Base-by-base conservation (phyloP, 495 filamentous ascomycete genomes). In the Hypomontagnella monticulosa region DNA sequence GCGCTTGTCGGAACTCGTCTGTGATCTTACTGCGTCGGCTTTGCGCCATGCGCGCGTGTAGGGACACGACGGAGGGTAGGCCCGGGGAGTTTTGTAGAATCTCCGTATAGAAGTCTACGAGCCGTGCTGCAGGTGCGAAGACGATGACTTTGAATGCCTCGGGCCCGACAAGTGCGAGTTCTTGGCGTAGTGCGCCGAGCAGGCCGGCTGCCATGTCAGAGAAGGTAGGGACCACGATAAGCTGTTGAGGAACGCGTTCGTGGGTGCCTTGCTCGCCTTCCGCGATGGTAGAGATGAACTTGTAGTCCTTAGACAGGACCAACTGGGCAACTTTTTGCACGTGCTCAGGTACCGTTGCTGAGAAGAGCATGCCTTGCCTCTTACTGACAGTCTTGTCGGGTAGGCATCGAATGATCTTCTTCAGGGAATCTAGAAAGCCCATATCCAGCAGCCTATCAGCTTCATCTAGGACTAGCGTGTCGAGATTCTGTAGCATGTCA, bases 301-400 rank as follows among this genome's bases (percentile, higher is more conserved):
- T 82, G 76, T 89, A 87, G 36, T 81, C 79, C 14, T 79, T 75
- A 4, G 76, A 78, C 47, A 89, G 76, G 19, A 88, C 85, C 30
- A 86, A 71, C 36, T 78, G 81, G 44, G 88, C 80, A 6, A 88
- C 85, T 49, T 88, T 81, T 67, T 84, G 73, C 63, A 90, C 86
- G 63, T 88, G 85, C 4, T 80, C 76, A 9, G 87, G 85, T 33
- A 90, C 73, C n/a, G 88, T 90, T 41, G 88, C 88, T 1, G 87
- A 89, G 75, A 90, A 90, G 61, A 88, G 87, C 87, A 90, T 89
- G 47, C 86, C 85, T 71, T 90, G 87, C 80, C 88, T 85, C 32
- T 82, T 76, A 0, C 72, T 71, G 11, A 51, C 51, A 5, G 59
- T 50, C 78, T 88, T 89, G 14, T 83, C 72, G 0, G 88, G 87